Conservation (phyloP, 2,329 filamentous ascomycete genomes). For the Colletotrichum sp. region DNA sequence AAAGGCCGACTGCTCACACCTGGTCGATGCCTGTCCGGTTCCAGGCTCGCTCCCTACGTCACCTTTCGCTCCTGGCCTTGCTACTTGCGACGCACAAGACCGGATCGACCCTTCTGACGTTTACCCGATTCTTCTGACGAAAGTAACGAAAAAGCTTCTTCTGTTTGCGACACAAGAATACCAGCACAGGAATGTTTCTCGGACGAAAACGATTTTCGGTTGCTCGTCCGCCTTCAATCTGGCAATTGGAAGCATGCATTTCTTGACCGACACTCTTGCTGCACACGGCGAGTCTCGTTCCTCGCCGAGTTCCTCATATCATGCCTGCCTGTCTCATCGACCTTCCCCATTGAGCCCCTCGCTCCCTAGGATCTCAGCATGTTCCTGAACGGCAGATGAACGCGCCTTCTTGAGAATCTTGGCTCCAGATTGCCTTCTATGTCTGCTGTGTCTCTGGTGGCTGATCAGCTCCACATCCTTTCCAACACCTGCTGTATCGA, state of each 20-base stretch:
- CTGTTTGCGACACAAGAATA: constrained; percentile 8
- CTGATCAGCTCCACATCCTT: neutral
- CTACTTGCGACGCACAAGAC: neutral
- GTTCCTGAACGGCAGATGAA: neutral
- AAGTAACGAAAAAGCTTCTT: neutral
- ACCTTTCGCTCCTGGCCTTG: neutral
- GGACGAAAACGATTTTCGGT: neutral
- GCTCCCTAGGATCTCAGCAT: neutral
- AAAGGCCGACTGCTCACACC: neutral
- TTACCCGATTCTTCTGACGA: neutral
- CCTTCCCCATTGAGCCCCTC: neutral
- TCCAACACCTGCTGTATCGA: neutral
- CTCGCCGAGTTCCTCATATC: neutral
- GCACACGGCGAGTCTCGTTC: constrained; percentile 8
- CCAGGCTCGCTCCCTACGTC: neutral
- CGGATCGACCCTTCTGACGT: neutral
- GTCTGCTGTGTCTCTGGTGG: neutral
- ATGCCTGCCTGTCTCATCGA: neutral
- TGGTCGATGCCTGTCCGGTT: neutral
- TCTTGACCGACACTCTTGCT: neutral
- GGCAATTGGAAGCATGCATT: neutral
- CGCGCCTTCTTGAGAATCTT: neutral
- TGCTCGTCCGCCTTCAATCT: neutral
- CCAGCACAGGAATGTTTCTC: neutral
- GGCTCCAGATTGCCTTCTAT: neutral